These are phyloP conservation scores for Bertia moriformis DNA, from an alignment of 2,329 filamentous ascomycete species.

Conservation along the genomic window DNA sequence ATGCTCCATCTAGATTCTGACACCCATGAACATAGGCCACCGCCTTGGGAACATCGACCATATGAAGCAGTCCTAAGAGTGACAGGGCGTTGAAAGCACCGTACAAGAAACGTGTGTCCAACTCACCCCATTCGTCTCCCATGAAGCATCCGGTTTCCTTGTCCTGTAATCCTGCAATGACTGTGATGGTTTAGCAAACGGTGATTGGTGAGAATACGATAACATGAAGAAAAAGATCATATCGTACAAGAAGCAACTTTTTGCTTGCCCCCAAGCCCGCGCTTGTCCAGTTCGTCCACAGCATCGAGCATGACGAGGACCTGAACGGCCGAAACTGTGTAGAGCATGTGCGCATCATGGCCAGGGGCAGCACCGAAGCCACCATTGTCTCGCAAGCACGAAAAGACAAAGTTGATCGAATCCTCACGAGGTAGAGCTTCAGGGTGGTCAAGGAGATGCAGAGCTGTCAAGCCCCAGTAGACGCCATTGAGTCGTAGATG, in stretches of 20 bases:
- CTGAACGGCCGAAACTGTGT: conserved; percentile 88
- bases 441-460: conserved; percentile 70
- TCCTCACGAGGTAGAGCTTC: conserved; percentile 68
- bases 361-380: conserved; percentile 89
- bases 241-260: conserved; percentile 67
- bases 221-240: conserved; percentile 4
- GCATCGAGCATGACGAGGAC: conserved; percentile 78
- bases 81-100: conserved; percentile 81
- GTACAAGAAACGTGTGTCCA: conserved; percentile 88
- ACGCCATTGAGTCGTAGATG: conserved; percentile 89
- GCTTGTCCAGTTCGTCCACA: conserved; percentile 65
- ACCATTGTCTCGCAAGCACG: conserved; percentile 77
- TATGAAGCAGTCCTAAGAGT: conserved; percentile 58
- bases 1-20: conserved; percentile 91
- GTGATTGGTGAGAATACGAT: background rate
- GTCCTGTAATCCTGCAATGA: conserved; percentile 73
- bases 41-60: conserved; percentile 68
- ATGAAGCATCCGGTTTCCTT: conserved; percentile 70
- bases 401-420: conserved; percentile 84
- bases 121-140: conserved; percentile 92
- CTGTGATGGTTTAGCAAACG: conserved; percentile 21
- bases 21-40: conserved; percentile 68
- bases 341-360: conserved; percentile 92
- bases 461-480: conserved; percentile 86
- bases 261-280: conserved; percentile 49